Conservation (phyloP, 768 basidiomycete species). For the Cyclocybe aegerita region DNA sequence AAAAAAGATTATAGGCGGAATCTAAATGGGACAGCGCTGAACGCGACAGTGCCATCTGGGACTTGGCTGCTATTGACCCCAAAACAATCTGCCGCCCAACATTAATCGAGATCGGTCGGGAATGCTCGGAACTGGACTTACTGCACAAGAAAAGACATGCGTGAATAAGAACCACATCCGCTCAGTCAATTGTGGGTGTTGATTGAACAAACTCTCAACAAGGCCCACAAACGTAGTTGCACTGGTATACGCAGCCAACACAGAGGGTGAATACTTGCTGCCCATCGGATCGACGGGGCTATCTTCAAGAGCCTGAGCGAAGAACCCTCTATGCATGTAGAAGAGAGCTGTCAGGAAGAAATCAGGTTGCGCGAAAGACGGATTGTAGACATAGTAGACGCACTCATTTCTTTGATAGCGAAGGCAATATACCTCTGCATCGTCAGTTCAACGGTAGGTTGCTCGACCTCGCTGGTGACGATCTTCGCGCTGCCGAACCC, state of each 20-base stretch:
- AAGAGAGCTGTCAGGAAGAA: constrained; percentile 47
- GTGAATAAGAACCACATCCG: constrained; percentile 75
- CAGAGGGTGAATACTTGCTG: constrained; percentile 67
- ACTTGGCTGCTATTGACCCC: constrained; percentile 66
- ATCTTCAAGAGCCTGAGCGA: constrained; percentile 68
- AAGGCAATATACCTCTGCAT: constrained; percentile 69
- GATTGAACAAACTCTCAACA: constrained; percentile 62
- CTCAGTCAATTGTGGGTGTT: constrained; percentile 64
- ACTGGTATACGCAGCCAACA: constrained; percentile 67
- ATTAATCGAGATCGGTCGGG: constrained; percentile 1
- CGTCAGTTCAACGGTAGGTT: constrained; percentile 53
- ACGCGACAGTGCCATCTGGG: constrained; percentile 61
- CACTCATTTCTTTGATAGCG: constrained; percentile 70
- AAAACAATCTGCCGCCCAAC: constrained; percentile 53
- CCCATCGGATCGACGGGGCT: constrained; percentile 63
- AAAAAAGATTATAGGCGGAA: constrained; percentile 57
- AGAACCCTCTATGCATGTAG: constrained; percentile 76
- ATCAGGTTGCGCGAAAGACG: not conserved
- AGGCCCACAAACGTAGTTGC: constrained; percentile 69
- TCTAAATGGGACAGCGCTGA: constrained; percentile 72
- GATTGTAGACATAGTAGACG: constrained; percentile 15
- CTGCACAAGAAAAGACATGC: constrained; percentile 71
- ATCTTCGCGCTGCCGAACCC: constrained; percentile 55
- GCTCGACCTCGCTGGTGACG: constrained; percentile 35
- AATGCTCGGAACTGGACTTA: constrained; percentile 29